Conservation (phyloP, 2,329 filamentous ascomycete genomes). For the Diatrype stigma region DNA sequence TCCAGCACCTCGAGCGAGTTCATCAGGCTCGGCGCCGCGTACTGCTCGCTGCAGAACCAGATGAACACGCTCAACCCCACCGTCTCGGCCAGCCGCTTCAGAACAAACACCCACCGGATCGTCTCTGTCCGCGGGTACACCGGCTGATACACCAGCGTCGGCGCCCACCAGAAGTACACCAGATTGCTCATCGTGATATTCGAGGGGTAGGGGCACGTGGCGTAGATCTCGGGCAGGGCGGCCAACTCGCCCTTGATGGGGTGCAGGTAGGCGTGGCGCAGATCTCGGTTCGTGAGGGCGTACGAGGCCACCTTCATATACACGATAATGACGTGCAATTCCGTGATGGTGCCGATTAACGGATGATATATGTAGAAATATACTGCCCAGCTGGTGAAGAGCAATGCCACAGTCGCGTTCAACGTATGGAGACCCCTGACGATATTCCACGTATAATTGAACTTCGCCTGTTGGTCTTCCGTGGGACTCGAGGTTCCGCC, state of each 20-base stretch:
- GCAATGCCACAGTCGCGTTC: conserved; percentile 78
- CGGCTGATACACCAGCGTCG: conserved; percentile 93
- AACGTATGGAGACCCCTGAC: conserved; percentile 77
- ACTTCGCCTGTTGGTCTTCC: conserved; percentile 59
- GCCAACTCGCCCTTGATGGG: conserved; percentile 63
- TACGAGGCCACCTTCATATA: conserved; percentile 97
- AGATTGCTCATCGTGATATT: conserved; percentile 90
- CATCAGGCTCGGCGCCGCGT: conserved; percentile 81
- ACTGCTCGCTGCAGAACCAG: conserved; percentile 93
- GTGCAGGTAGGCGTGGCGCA: conserved; percentile 85
- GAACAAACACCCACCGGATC: conserved; percentile 84
- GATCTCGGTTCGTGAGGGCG: conserved; percentile 91
- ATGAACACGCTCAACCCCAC: conserved; percentile 80
- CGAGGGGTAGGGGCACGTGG: conserved; percentile 76
- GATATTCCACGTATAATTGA: conserved; percentile 72
- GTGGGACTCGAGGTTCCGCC: conserved; percentile 50
- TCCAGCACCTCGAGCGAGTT: conserved; percentile 90
- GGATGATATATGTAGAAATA: conserved; percentile 93
- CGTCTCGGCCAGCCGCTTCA: conserved; percentile 76
- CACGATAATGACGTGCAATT: conserved; percentile 89
- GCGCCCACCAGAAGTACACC: conserved; percentile 96
- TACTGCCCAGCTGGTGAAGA: conserved; percentile 77
- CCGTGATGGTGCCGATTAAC: conserved; percentile 83
- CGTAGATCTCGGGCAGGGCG: conserved; percentile 76
- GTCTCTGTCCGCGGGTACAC: conserved; percentile 82